phyloP scores from a whole-genome alignment of 768 basidiomycete species.

The Trametopsis cervina region DNA sequence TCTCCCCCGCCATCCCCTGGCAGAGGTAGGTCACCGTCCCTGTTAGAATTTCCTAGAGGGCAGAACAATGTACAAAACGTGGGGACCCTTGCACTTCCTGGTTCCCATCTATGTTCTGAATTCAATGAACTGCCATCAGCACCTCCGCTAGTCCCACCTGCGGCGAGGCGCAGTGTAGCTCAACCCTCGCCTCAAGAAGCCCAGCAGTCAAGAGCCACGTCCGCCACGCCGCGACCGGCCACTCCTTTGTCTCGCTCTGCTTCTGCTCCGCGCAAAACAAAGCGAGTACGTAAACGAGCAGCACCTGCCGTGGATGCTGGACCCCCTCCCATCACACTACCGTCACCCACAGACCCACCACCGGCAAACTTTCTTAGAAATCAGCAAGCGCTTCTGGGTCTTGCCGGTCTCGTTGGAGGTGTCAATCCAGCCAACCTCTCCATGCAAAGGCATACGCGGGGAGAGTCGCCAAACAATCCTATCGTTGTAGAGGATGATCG shows the following conservation, averaged over 20 bases:
- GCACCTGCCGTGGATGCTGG: slow-evolving; percentile 31
- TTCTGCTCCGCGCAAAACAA: slow-evolving; percentile 24
- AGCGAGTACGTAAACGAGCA: slow-evolving; percentile 27
- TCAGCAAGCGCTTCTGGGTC: slow-evolving; percentile 64
- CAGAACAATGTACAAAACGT: slow-evolving; percentile 67
- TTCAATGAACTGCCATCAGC: slow-evolving; percentile 60
- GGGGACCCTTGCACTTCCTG: slow-evolving; percentile 98
- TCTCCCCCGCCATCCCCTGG: slow-evolving; percentile 65
- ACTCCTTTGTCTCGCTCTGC: slow-evolving; percentile 19
- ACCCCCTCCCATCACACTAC: slow-evolving; percentile 53
- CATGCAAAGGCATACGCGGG: slow-evolving; percentile 33
- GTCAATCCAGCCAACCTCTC: slow-evolving; percentile 52
- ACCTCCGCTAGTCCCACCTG: slow-evolving; percentile 24
- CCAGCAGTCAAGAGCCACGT: background rate
- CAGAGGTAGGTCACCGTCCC: slow-evolving; percentile 72
- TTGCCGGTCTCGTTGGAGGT: slow-evolving; percentile 62
- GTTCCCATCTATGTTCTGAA: slow-evolving; percentile 76
- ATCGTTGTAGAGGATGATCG: slow-evolving; percentile 63
- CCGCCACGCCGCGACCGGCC: slow-evolving; percentile 7
- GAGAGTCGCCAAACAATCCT: slow-evolving; percentile 53
- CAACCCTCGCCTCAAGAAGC: slow-evolving; percentile 18
- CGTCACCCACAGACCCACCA: slow-evolving; percentile 51
- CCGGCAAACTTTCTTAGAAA: slow-evolving; percentile 70
- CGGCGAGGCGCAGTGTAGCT: slow-evolving; percentile 12
- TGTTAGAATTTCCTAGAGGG: slow-evolving; percentile 52